Percentiles rank a stretch among this genome's conserved stretches.
Evolutionary conservation across 164 flowering plant genomes (phyloP).

Genomic region (Protea cynaroides): DNA sequence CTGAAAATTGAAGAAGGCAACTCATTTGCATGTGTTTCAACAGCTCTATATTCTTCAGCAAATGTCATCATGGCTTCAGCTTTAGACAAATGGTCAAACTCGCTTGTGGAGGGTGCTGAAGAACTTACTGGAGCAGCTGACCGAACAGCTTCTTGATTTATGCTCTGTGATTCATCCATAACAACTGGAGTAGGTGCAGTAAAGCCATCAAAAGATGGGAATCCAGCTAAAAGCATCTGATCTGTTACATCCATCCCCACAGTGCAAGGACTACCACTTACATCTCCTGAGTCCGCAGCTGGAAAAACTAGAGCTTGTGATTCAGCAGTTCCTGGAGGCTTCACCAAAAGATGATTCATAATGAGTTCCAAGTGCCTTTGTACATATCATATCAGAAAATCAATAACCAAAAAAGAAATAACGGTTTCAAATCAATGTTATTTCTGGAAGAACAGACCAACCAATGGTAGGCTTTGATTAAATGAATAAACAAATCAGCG

Average conservation of each 20-base stretch:
- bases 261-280: conserved; percentile 60
- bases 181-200: conserved; percentile 38
- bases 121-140: conserved; percentile 36
- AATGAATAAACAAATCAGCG: no score
- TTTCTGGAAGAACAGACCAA: no score
- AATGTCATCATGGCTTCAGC: conserved; percentile 88
- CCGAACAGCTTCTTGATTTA: conserved; percentile 42
- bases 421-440: not conserved
- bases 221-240: conserved; percentile 64
- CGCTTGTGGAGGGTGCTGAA: conserved; percentile 39
- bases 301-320: conserved; percentile 67
- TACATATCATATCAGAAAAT: not conserved
- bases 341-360: conserved; percentile 21
- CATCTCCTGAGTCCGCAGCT: conserved; percentile 64
- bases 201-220: conserved; percentile 61
- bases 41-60: conserved; percentile 93
- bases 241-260: conserved; percentile 72
- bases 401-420: not conserved
- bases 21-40: conserved; percentile 64
- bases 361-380: conserved; percentile 12
- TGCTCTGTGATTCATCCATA: conserved; percentile 47
- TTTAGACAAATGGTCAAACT: conserved; percentile 75
- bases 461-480: not conserved
- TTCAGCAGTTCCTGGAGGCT: conserved; percentile 98
- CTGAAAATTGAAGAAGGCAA: conserved; percentile 51